Percentiles rank a stretch among this genome's conserved stretches.
phyloP scores from a whole-genome alignment of 2,329 filamentous ascomycete genomes.

The Talaromyces pinophilus region DNA sequence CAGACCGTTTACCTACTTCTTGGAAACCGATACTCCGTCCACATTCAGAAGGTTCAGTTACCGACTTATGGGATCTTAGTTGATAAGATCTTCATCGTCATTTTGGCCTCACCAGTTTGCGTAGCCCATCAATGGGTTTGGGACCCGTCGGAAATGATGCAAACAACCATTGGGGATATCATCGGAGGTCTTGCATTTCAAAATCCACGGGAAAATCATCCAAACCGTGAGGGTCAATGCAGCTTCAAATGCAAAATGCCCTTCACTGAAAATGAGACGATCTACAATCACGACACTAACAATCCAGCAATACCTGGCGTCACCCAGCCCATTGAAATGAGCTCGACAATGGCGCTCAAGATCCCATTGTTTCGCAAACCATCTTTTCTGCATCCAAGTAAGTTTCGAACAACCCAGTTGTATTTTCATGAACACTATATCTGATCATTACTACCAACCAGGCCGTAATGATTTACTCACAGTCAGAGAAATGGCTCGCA shows the following conservation, averaged over 20 bases:
- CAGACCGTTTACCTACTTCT: neutral
- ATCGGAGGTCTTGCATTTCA: conserved; percentile 1
- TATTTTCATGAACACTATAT: neutral
- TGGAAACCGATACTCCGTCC: neutral
- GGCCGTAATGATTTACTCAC: conserved; percentile 10
- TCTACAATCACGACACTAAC: neutral
- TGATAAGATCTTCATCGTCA: neutral
- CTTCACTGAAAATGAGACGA: neutral
- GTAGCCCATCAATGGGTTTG: neutral
- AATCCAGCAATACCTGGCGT: neutral
- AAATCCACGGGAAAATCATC: neutral
- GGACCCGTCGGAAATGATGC: neutral
- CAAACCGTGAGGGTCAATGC: neutral
- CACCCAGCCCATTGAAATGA: neutral
- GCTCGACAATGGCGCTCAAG: neutral
- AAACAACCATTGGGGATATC: neutral
- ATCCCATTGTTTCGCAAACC: neutral
- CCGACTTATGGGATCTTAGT: neutral
- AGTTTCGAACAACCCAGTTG: neutral
- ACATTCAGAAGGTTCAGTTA: neutral
- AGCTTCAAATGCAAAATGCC: neutral
- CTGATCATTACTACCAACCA: neutral
- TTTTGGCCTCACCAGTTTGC: conserved; percentile 6
- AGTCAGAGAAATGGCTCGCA: conserved; percentile 3
- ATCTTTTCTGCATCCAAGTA: neutral